Base-by-base conservation (phyloP, 306 rosid genomes). In the Lupinus albus region DNA sequence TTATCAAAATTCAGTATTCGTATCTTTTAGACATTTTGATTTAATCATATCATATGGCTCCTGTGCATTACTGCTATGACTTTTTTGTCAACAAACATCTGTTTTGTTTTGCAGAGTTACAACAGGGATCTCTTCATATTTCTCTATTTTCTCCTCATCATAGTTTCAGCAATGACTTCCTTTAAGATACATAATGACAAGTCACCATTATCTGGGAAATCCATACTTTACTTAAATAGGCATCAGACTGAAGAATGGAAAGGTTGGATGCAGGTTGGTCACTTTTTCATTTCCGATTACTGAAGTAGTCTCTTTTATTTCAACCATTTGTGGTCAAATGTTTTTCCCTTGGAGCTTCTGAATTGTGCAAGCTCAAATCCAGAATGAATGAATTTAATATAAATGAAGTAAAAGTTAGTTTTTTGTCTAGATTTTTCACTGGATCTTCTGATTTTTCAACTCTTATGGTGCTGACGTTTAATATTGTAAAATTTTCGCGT, bases 161-260 rank as follows among this genome's bases (percentile, higher is more conserved):
- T 86, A 67, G 96, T 90, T 74, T 86, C 97, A 0, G 97, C 99
- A 4, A 53, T 85, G 44, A 85, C 97, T 75, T 83, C 99, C 13
- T 88, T 93, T 81, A 93, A 75, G 67, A 74, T 82, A 78, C 94
- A 90, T 75, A 74, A 83, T 25, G 99, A 88, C 80, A 90, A 88
- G 87, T 88, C 97, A 56, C 89, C 96, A 1, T 42, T 86, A 16
- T 81, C 97, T 18, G 99, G 95, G 71, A 93, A 93, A 71, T 77
- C 99, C 63, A 79, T 93, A 11, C 97, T 86, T 62, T 93, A 86
- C 80, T 76, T 93, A 71, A 93, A 93, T 78, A 80, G 99, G 86
- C 99, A 93, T 76, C 99, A 93, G 85, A 93, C 99, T 59, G 99
- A 90, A 84, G 99, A 93, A 78, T 93, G 99, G 99, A 90, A 81